Evolutionary conservation across 169 alveolate species (phyloP).

Genomic region (Cryptosporidium viatorum): DNA sequence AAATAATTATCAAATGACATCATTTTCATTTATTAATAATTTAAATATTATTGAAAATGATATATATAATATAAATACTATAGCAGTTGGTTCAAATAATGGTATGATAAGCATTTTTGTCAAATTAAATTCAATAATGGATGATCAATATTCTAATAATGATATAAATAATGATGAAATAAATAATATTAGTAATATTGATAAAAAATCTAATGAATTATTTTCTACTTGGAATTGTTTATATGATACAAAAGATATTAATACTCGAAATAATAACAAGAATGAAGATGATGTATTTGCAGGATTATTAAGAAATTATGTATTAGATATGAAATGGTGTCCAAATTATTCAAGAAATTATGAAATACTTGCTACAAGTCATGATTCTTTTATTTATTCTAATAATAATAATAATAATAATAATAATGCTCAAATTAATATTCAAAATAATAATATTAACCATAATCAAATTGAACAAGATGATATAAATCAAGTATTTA

Average conservation of each 20-base stretch:
- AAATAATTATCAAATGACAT: not conserved
- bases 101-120: slow-evolving; percentile 19
- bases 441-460: not conserved
- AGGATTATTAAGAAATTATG: not conserved
- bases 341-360: slow-evolving; percentile 65
- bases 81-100: slow-evolving; percentile 30
- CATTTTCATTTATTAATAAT: slow-evolving; percentile 28
- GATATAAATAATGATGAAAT: not conserved
- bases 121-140: not conserved
- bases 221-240: not conserved
- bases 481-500: not conserved
- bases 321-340: slow-evolving; percentile 57
- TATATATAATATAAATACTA: not conserved
- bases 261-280: not conserved
- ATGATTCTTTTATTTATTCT: slow-evolving; percentile 3
- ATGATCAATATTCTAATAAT: not conserved
- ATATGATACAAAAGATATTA: slow-evolving; percentile 7
- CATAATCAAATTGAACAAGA: not conserved
- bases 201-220: not conserved
- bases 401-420: not conserved
- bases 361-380: slow-evolving; percentile 65
- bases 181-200: not conserved
- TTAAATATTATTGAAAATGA: not conserved
- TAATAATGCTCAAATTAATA: not conserved
- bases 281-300: not conserved